Base-by-base conservation (phyloP, 257 asterid species). In the Plantago elongata region DNA sequence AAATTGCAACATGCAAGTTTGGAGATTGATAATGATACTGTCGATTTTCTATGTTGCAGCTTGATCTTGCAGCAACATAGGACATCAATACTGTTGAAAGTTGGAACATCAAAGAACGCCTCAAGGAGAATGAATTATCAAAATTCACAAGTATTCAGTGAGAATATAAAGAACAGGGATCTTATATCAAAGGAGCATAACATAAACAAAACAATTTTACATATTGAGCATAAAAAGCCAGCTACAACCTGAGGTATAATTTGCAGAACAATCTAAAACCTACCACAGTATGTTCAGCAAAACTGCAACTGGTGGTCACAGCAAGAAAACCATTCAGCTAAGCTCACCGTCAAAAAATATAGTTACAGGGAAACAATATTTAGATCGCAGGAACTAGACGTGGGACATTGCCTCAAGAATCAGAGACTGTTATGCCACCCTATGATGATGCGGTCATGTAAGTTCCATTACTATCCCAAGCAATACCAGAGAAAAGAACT, bases 261-360 rank as follows among this genome's bases (percentile, higher is more conserved):
- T 54, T 64, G 59, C 12, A 17, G 54, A 61, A 65, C 44, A 63
- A 30, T 54, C 67, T 17, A 37, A 34, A 49, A 52, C 57, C 63
- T 62, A 63, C 34, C 13, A 67, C 66, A 59, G 44, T 58, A 67
- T 30, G 62, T 54, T 62, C n/a, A 46, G 43, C 74, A 67, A 65
- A 76, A 68, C 51, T 62, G 71, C 18, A 69, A 40, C 51, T 46
- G 54, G 29, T 51, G 56, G 61, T 56, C 56, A 10, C n/a, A 5
- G n/a, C 45, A 45, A 65, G 62, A 49, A 61, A 29, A 44, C 14
- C 54, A 66, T 11, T 17, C 18, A 3, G 11, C 22, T 22, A 58
- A 34, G 52, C 9, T 37, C 14, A 45, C 45, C 16, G 65, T 57
- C 66, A 68, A 58, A 57, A 51, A 51, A 17, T 37, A 50, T 60